Conservation (phyloP, 441 rosid species). For the Corymbia citriodora region DNA sequence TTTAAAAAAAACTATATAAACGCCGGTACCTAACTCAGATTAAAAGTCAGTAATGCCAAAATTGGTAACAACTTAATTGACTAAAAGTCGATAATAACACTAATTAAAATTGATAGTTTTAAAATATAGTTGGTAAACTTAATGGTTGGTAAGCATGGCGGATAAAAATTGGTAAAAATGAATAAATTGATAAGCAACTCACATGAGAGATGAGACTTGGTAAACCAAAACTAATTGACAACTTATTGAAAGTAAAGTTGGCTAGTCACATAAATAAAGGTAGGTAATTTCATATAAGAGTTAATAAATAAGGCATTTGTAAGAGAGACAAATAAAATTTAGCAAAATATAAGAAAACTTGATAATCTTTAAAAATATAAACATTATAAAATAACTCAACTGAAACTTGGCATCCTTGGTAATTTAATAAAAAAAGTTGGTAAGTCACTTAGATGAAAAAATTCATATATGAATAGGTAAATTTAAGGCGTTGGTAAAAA, state of each 20-base stretch:
- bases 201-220: not conserved
- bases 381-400: not conserved
- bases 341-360: too few relatives aligned
- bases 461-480: not conserved
- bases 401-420: not conserved
- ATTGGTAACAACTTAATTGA: not conserved
- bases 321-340: not conserved
- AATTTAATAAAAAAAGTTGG: not conserved
- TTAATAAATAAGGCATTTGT: not conserved
- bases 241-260: not conserved
- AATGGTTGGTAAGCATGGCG: not conserved
- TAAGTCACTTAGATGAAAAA: not conserved
- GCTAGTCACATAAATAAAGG: not conserved
- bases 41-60: not conserved
- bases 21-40: not conserved
- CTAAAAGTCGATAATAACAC: not conserved
- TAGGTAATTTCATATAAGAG: not conserved
- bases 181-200: not conserved
- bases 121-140: not conserved
- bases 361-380: too few relatives aligned
- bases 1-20: not conserved
- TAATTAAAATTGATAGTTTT: not conserved
- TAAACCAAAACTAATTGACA: not conserved
- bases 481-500: not conserved
- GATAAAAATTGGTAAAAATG: not conserved